Evolutionary conservation across 1,284 basidiomycete species (phyloP), one percentile per base, ranked within the genome.

Genomic region (Marasmius tenuissimus): DNA sequence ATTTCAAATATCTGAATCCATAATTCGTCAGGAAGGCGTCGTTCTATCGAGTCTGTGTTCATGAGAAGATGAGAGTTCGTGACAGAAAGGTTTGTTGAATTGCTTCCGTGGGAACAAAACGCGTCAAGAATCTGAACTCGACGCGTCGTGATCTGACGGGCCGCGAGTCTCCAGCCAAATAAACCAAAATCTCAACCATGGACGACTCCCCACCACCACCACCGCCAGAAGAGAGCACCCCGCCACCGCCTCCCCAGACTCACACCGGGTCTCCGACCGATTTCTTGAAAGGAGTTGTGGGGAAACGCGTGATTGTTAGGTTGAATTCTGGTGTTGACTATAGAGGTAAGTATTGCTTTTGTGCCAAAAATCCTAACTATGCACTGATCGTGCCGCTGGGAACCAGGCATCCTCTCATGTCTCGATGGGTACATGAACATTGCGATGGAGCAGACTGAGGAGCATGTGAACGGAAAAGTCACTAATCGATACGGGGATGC

Each of bases 351-450:
- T 75, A 10, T 51, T 40, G n/a, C n/a, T n/a, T n/a, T n/a, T n/a
- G n/a, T n/a, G n/a, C n/a, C n/a, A n/a, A n/a, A n/a, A n/a, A n/a
- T n/a, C n/a, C n/a, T n/a, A n/a, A n/a, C n/a, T n/a, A n/a, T 51
- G 38, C 35, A 22, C 11, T 63, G 6, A 45, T 20, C 45, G 22
- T 45, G 22, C 39, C 53, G 12, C n/a, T 18, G 12, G 10, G 16
- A 6, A 49, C 57, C 53, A 98, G 96, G 96, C 42, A 84, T 96
- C 1, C 80, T 99, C n/a, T 96, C 94, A 7, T 98, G 97, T 73
- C 83, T 99, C 22, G 97, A 99, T 75, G 97, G 96, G 0, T 96
- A 95, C 75, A 96, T 99, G 97, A 99, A 99, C 78, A 98, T 99
- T 61, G 97, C 96, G 4, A 80, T 99, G 52, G 97, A 99, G 77